These are phyloP conservation scores for Spatholobus suberectus DNA, from an alignment of 306 rosid genomes.

Conservation along the genomic window DNA sequence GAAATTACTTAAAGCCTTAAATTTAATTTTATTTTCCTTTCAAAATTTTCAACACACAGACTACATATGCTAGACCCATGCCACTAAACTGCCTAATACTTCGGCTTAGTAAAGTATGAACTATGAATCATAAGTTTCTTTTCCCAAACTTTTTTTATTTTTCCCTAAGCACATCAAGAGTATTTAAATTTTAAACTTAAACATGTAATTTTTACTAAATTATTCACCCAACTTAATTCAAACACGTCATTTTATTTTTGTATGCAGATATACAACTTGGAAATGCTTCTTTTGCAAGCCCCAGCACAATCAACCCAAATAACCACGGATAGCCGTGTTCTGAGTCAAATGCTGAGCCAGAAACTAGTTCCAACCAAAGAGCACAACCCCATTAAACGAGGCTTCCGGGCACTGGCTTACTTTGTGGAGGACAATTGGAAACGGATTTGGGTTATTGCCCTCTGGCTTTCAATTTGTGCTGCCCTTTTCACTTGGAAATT, in stretches of 20 bases:
- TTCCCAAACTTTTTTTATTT: no score
- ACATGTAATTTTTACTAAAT: no score
- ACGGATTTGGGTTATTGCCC: constrained; percentile 70
- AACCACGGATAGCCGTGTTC: constrained; percentile 59
- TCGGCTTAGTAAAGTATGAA: no score
- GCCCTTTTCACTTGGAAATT: constrained; percentile 86
- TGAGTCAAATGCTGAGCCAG: constrained; percentile 81
- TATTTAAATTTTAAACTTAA: no score
- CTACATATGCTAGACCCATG: no score
- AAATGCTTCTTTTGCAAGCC: constrained; percentile 79
- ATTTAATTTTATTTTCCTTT: background rate
- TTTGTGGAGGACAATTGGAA: constrained; percentile 84
- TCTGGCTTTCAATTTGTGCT: constrained; percentile 72
- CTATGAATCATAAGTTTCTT: no score
- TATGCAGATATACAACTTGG: constrained; percentile 79
- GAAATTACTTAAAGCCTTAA: background rate
- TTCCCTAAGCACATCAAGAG: background rate
- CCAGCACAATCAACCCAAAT: constrained; percentile 71
- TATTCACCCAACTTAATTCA: background rate
- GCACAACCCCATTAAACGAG: constrained; percentile 70
- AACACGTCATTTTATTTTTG: background rate
- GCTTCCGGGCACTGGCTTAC: constrained; percentile 50
- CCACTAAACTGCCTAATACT: no score
- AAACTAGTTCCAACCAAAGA: constrained; percentile 81
- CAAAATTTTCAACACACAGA: background rate